A percentile compares a stretch with the other conserved stretches of the same genome.
These are phyloP conservation scores for Calonectria fujianensis DNA, from an alignment of 2,329 filamentous ascomycete species.

Conservation along the genomic window DNA sequence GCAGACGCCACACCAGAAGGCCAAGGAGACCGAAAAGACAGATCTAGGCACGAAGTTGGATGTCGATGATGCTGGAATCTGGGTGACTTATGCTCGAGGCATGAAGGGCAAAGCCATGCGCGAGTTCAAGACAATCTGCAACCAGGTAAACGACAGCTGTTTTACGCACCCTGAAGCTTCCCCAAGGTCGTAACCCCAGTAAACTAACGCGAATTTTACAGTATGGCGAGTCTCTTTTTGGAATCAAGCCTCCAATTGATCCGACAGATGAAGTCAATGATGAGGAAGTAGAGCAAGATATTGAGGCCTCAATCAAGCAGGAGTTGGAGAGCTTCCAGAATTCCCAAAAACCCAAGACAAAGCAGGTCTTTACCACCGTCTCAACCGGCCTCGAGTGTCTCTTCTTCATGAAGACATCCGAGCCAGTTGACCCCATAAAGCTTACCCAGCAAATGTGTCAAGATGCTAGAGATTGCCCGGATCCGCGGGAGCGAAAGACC, in stretches of 20 bases:
- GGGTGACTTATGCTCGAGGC: conserved; percentile 84
- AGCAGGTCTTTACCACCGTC: conserved; percentile 71
- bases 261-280: conserved; percentile 58
- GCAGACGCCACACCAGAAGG: conserved; percentile 76
- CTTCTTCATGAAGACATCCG: conserved; percentile 75
- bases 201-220: conserved; percentile 58
- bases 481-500: conserved; percentile 66
- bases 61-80: conserved; percentile 83
- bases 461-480: conserved; percentile 68
- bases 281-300: conserved; percentile 73
- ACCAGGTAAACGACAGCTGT: conserved; percentile 70
- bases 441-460: conserved; percentile 74
- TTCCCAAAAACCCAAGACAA: conserved; percentile 62
- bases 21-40: conserved; percentile 66
- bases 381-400: conserved; percentile 77
- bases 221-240: conserved; percentile 80
- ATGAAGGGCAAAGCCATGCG: conserved; percentile 82
- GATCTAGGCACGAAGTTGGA: conserved; percentile 71
- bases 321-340: conserved; percentile 80
- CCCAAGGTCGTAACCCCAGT: background rate
- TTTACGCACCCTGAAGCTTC: conserved; percentile 1
- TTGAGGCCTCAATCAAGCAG: conserved; percentile 82
- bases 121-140: conserved; percentile 80
- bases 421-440: conserved; percentile 73
- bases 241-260: conserved; percentile 63